Evolutionary conservation across 78 protist species (phyloP), one percentile per base, ranked within the genome.

Genomic region (Dictyostelium firmibasis): DNA sequence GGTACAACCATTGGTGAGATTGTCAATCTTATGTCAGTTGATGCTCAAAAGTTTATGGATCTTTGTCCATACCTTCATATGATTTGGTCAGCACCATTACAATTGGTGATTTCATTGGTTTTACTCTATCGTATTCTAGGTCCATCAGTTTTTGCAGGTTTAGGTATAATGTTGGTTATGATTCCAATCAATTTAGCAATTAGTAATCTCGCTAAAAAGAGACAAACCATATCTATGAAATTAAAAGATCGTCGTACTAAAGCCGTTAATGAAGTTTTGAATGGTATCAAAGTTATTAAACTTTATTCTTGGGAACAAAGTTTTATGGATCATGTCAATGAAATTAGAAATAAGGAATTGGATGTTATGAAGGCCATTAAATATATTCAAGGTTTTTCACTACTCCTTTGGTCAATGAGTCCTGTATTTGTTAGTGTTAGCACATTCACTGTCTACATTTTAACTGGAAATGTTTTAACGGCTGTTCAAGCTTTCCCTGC

Each of bases 401-500:
- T 72, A 5, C n/a, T 96, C 10, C 53, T 92, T n/a, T 94, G 96
- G 98, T 70, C 85, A 31, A 35, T 92, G 84, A 27, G 97, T 14
- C 98, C 98, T 7, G 53, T 95, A 44, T 41, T 97, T 69, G 97
- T 98, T 4, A 25, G 95, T 4, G 93, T 97, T 9, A 50, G 41
- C 44, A 96, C 97, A 31, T 97, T 98, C 27, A 23, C 86, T 18
- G 94, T 98, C 4, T 95, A 77, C 57, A 35, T 77, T 29, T 23
- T 84, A 20, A 41, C 72, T 5, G 97, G 97, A 25, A 20, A 47
- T 84, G 23, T 20, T 0, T 86, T 98, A 47, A 96, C 98, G 1
- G 95, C 99, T 7, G 87, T 81, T 7, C 76, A 75, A 36, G 98
- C 97, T 18, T 98, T 98, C 92, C 97, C 98, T 4, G n/a, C 97